Evolutionary conservation across 2,329 filamentous ascomycete genomes (phyloP).

Genomic region (Canariomyces notabilis): DNA sequence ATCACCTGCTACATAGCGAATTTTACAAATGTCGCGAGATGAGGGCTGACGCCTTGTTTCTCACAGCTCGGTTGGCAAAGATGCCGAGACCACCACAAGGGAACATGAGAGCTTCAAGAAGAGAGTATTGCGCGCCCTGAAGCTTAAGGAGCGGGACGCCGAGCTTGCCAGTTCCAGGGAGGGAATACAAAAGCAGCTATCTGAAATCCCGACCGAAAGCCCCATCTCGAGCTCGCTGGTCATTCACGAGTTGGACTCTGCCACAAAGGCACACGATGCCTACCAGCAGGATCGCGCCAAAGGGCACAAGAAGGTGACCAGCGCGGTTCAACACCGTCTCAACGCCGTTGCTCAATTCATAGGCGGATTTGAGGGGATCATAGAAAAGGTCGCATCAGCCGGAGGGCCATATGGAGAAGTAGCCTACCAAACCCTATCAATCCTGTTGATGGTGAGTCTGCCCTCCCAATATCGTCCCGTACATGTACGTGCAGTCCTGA

Average conservation of each 20-base stretch:
- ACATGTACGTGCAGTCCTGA: neutral
- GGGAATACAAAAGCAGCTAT: neutral
- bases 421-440: neutral
- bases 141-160: neutral
- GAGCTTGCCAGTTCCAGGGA: neutral
- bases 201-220: neutral
- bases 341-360: neutral
- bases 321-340: neutral
- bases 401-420: neutral
- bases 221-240: neutral
- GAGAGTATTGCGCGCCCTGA: neutral
- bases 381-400: neutral
- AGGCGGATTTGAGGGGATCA: neutral
- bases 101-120: conserved; percentile 1
- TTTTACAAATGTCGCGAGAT: neutral
- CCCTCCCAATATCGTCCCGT: neutral
- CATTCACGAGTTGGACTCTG: neutral
- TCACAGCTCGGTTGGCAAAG: neutral
- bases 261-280: neutral
- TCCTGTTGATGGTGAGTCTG: neutral
- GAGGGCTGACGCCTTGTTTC: neutral
- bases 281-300: neutral
- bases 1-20: neutral
- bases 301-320: neutral
- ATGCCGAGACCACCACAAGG: neutral